phyloP scores from a whole-genome alignment of 192 early-diverging fungal genomes.

The Linnemannia hyalina region DNA sequence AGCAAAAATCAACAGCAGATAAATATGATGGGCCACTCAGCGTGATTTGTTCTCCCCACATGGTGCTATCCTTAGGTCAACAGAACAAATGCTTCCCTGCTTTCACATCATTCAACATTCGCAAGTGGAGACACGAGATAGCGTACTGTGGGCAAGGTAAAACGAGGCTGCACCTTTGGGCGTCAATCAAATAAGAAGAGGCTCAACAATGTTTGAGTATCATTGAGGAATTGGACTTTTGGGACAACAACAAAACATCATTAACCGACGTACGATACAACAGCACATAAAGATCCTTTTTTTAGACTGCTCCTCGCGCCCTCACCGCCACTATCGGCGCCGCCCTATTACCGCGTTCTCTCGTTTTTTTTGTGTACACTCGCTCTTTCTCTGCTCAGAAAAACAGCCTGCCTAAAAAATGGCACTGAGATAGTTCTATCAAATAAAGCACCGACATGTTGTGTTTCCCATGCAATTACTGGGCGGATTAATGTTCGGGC shows the following conservation, averaged over 20 bases:
- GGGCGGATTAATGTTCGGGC: too few species aligned
- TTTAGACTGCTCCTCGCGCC: background rate
- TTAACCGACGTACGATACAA: background rate
- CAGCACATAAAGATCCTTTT: background rate
- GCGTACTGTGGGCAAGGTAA: background rate
- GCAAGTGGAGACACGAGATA: background rate
- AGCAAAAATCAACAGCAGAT: background rate
- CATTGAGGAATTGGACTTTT: constrained; percentile 4
- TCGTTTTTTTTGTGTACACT: background rate
- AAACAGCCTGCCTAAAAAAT: background rate
- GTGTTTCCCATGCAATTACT: too few species aligned
- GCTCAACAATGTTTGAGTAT: background rate
- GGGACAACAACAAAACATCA: background rate
- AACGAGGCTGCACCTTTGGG: background rate
- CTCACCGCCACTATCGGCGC: background rate
- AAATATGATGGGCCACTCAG: background rate
- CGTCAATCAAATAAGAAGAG: background rate
- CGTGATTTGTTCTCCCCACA: background rate
- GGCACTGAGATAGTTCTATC: too few species aligned
- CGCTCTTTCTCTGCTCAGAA: background rate
- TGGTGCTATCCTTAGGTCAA: background rate
- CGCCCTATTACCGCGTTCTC: too few species aligned
- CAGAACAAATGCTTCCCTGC: background rate
- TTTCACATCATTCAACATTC: background rate
- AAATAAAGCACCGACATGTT: too few species aligned